These are phyloP conservation scores for Venustampulla echinocandica DNA, from an alignment of 495 filamentous ascomycete species.

Conservation along the genomic window DNA sequence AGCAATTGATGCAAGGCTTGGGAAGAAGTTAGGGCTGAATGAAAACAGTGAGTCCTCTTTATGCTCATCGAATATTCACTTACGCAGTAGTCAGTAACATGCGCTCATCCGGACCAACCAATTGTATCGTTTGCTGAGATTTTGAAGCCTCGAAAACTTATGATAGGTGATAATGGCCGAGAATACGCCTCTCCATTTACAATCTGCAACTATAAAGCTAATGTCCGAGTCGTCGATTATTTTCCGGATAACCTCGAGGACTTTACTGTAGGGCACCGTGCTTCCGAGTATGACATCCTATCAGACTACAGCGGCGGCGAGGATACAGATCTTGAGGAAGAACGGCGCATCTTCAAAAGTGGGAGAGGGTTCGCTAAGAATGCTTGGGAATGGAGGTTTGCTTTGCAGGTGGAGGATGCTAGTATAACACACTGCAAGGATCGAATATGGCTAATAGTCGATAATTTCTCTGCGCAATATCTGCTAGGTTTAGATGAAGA, in stretches of 20 bases:
- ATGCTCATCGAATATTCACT: not conserved
- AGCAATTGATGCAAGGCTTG: conserved; percentile 26
- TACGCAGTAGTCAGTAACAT: conserved; percentile 29
- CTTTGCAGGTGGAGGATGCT: conserved; percentile 60
- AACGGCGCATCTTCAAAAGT: conserved; percentile 13
- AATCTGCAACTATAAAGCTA: conserved; percentile 59
- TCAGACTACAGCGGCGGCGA: conserved; percentile 34
- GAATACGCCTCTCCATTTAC: conserved; percentile 55
- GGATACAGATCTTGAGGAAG: conserved; percentile 29
- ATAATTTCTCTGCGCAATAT: conserved; percentile 52
- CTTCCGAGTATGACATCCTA: conserved; percentile 37
- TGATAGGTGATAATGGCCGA: conserved; percentile 30
- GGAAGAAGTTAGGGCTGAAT: conserved; percentile 19
- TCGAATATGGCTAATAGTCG: conserved; percentile 56
- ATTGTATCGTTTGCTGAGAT: conserved; percentile 41
- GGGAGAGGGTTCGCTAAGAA: conserved; percentile 21
- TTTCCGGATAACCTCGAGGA: conserved; percentile 62
- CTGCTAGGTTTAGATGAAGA: conserved; percentile 50
- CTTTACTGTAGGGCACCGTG: conserved; percentile 50
- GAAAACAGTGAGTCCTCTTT: conserved; percentile 23
- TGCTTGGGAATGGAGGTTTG: conserved; percentile 74
- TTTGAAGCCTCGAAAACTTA: conserved; percentile 31
- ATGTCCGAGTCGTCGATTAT: conserved; percentile 75
- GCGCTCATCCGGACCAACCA: conserved; percentile 33
- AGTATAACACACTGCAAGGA: conserved; percentile 28